Base-by-base conservation (phyloP, 768 basidiomycete genomes). In the Pleurotus pulmonarius region DNA sequence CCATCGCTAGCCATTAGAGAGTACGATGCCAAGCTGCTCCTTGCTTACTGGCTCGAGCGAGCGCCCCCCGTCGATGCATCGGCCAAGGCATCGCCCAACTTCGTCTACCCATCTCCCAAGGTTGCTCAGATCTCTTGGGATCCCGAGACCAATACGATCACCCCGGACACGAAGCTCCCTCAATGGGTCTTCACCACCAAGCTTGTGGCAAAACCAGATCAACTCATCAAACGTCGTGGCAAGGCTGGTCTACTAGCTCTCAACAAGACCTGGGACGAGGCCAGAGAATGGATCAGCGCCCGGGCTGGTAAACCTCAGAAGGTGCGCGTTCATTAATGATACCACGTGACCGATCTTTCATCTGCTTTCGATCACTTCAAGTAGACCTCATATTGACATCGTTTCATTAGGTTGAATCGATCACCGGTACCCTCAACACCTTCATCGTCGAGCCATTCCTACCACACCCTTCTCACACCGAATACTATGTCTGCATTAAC, bases 381-480 rank as follows among this genome's bases (percentile, higher is more conserved):
- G 29, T 34, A 34, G 29, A 34, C 9, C 29, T 34, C 46, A 55
- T 56, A 61, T 65, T 48, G 67, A 57, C 63, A 41, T 60, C 58
- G 34, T 37, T 59, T 37, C 56, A 47, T 7, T 60, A 94, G 90
- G 96, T 98, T 58, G 97, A 97, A 76, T 82, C 88, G 46, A 86
- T 92, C 59, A 91, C 89, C n/a, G 96, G 96, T 59, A 94, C 92
- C 34, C 82, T 99, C 61, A 94, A 88, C 80, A 97, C 88, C 71
- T 98, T 99, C 77, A 98, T 99, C 73, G 83, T 98, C 61, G 96
- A 99, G 74, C 96, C 96, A n/a, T 97, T 99, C 86, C 80, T 95
- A 53, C 96, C 96, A 47, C 96, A 98, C 68, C 87, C 92, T 2
- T 84, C 92, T 52, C 81, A 94, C 69, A 90, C 94, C 58, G 97